Conservation (phyloP, 73 alveolate genomes). For the Blepharisma japonicum region DNA sequence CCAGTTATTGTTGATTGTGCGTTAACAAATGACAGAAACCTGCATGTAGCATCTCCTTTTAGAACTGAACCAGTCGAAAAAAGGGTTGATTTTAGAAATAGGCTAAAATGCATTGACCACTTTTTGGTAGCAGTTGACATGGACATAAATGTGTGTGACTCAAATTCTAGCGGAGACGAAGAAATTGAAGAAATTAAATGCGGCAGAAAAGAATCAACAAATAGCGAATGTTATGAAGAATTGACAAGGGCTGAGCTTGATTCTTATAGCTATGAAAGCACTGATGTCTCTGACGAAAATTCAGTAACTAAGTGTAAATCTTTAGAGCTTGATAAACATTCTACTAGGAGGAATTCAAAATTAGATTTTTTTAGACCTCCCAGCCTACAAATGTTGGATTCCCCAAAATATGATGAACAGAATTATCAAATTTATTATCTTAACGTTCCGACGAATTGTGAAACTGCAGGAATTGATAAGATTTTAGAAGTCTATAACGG, state of each 20-base stretch:
- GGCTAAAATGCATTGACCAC: not conserved
- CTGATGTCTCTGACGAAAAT: too few species aligned
- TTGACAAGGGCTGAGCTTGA: too few species aligned
- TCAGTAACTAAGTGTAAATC: not conserved
- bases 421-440: not conserved
- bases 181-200: not conserved
- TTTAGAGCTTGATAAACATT: not conserved
- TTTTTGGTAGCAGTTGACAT: slow-evolving; percentile 6
- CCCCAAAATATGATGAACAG: not conserved
- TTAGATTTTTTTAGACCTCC: not conserved
- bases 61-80: not conserved
- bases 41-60: slow-evolving; percentile 14
- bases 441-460: slow-evolving; percentile 24
- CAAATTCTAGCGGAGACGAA: slow-evolving; percentile 9
- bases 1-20: too few species aligned
- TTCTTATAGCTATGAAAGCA: too few species aligned
- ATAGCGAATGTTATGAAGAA: too few species aligned
- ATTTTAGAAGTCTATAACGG: not conserved
- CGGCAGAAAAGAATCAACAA: not conserved
- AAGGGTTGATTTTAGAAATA: not conserved
- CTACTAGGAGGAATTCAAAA: not conserved
- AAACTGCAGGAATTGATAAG: not conserved
- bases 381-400: not conserved
- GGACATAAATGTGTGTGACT: not conserved
- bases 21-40: too few species aligned